Base-by-base conservation (phyloP, 2,329 filamentous ascomycete genomes). In the Claviceps sp. region DNA sequence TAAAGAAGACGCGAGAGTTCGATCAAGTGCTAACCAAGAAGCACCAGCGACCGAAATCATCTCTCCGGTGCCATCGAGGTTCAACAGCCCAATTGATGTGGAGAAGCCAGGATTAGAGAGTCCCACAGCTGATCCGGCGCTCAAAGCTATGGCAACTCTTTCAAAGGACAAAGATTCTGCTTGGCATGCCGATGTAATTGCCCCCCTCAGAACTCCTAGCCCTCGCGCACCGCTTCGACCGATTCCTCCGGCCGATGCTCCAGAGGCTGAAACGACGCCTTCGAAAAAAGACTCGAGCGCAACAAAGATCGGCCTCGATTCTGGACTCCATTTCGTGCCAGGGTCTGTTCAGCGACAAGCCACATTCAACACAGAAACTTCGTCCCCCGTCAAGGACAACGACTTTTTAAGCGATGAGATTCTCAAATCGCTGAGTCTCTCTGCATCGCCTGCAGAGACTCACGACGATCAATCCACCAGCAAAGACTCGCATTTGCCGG, bases 341-440 rank as follows among this genome's bases (percentile, higher is more conserved):
- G 61, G 62, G 20, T 60, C 63, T 6, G 58, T 76, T 24, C 65
- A 70, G 50, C 68, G 73, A 3, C 66, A 69, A 26, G 62, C 67
- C 6, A 75, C 72, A 0, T 63, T 73, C 47, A 78, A 75, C 59
- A 76, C 74, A 0, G 61, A 68, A 9, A 72, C 73, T 9, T 72
- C 73, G 7, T 74, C 75, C 0, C 74, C 79, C 34, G 72, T 82
- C 54, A 79, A 83, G 57, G 85, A 88, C 60, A 88, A 78, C 59
- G 86, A 90, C 57, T 73, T 78, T 52, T 64, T 90, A 47, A 76
- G 81, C 30, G 83, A 87, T 54, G 86, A 90, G 59, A 90, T 90
- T 51, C 80, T 88, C 50, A 80, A 78, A 53, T 85, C 81, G 43
- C 70, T 90, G 2, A 82, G 75, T 51, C 76, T 82, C 0, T 62